Evolutionary conservation across 2,329 filamentous ascomycete genomes (phyloP), one percentile per base, ranked within the genome.

Genomic region (Alternaria atra): DNA sequence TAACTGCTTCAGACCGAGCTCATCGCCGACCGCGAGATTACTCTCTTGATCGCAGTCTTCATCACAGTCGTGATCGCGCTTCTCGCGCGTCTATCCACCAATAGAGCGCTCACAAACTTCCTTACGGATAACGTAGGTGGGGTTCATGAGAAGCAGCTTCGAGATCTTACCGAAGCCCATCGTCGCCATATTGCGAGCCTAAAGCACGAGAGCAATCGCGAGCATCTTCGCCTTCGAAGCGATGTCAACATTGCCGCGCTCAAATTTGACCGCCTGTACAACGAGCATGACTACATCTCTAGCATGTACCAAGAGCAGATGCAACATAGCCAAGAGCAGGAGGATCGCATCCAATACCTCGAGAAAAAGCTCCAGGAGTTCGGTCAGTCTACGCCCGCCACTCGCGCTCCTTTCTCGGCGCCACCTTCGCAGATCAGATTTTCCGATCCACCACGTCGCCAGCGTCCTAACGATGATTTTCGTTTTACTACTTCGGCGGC

Each of bases 341-440:
- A 71, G 23, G 61, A 63, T n/a, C 73, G 70, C 20, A 74, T 78
- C 48, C 47, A 56, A 4, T 74, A 77, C 10, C 68, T 79, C 17
- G 66, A 77, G 32, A 58, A 54, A 12, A 74, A 66, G 60, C 52
- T 77, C 1, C 61, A 67, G 35, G 74, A 78, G 51, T 58, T 54
- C 7, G 56, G 60, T 9, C 55, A 59, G 10, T 27, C 20, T 7
- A 55, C 54, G 13, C 53, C 40, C 5, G 13, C 23, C 5, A 17
- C 30, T n/a, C 40, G 25, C 5, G n/a, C 46, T 17, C 66, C 66
- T 1, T 63, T 63, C 37, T 68, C 61, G 17, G 66, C 67, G 32
- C 67, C 67, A 1, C 27, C 66, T n/a, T 59, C 60, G 7, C 53
- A 61, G 42, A 58, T 64, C 35, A 54, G 32, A 25, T 67, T 70